Conservation (phyloP, 371 early-diverging fungal species). For the Apophysomyces trapeziformis region DNA sequence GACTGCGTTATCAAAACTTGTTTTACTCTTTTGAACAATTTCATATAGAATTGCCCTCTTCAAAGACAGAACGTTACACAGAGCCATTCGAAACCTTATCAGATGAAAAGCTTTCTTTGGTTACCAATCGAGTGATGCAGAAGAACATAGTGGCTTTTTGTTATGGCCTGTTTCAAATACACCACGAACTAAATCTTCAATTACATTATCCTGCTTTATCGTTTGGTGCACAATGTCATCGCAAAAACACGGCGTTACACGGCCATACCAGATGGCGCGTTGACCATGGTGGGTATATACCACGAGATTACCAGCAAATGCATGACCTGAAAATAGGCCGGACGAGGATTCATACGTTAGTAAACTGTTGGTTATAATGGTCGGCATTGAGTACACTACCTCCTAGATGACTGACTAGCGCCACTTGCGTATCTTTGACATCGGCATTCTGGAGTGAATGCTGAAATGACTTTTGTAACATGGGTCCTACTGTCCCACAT, state of each 20-base stretch:
- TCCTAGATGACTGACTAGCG: constrained; percentile 44
- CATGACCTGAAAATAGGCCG: constrained; percentile 24
- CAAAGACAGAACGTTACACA: too few species aligned
- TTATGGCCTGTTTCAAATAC: constrained; percentile 37
- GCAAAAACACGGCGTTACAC: constrained; percentile 47
- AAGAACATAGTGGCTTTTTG: constrained; percentile 10
- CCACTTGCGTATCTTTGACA: constrained; percentile 21
- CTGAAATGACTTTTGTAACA: constrained; percentile 30
- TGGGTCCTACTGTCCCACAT: constrained; percentile 46
- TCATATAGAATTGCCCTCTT: too few species aligned
- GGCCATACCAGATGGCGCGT: constrained; percentile 49
- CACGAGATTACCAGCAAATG: constrained; percentile 48
- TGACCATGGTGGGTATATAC: constrained; percentile 41
- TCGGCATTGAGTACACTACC: constrained; percentile 17
- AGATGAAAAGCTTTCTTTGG: too few species aligned
- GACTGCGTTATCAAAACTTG: too few species aligned
- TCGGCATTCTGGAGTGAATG: constrained; percentile 21
- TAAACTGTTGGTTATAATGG: too few species aligned
- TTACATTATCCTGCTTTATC: constrained; percentile 32
- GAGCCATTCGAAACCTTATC: too few species aligned
- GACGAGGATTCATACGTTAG: too few species aligned
- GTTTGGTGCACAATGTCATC: constrained; percentile 37
- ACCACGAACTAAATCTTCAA: constrained; percentile 38
- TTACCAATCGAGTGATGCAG: constrained; percentile 23
- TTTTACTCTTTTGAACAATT: too few species aligned